These are phyloP conservation scores for Cadophora sp. DNA, from an alignment of 2,329 filamentous ascomycete genomes.

Conservation along the genomic window DNA sequence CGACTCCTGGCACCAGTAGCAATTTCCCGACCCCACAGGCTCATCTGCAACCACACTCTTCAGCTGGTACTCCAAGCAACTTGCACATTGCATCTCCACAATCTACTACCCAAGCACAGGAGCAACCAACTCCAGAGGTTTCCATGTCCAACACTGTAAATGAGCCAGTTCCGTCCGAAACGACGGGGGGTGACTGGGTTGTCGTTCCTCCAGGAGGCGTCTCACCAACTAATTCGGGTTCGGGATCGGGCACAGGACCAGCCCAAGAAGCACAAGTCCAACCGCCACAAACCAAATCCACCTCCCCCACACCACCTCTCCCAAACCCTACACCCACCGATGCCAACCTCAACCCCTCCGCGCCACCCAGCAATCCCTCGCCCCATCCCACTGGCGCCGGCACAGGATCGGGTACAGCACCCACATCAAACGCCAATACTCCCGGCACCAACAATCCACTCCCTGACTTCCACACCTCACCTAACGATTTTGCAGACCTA, in stretches of 20 bases:
- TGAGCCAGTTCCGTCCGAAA: conserved; percentile 42
- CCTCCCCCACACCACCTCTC: conserved; percentile 15
- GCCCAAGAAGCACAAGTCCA: conserved; percentile 24
- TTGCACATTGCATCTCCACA: conserved; percentile 53
- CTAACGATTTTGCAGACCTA: conserved; percentile 68
- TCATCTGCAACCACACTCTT: conserved; percentile 63
- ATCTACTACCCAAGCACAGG: conserved; percentile 39
- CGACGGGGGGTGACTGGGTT: conserved; percentile 72
- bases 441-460: conserved; percentile 33
- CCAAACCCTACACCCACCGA: not conserved
- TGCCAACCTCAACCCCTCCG: conserved; percentile 5
- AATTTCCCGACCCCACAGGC: conserved; percentile 62
- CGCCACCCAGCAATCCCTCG: conserved; percentile 6
- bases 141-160: conserved; percentile 22
- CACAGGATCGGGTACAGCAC: not conserved
- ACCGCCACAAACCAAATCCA: conserved; percentile 27
- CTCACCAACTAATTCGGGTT: conserved; percentile 40
- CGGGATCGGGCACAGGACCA: conserved; percentile 1
- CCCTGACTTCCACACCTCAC: conserved; percentile 46
- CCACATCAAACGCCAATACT: conserved; percentile 10
- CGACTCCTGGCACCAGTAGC: conserved; percentile 60
- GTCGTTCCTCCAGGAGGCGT: conserved; percentile 71
- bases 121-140: conserved; percentile 25
- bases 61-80: conserved; percentile 62
- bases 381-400: not conserved